Conservation (phyloP, 345 rosid genomes). For the Gossypium mustelinum region DNA sequence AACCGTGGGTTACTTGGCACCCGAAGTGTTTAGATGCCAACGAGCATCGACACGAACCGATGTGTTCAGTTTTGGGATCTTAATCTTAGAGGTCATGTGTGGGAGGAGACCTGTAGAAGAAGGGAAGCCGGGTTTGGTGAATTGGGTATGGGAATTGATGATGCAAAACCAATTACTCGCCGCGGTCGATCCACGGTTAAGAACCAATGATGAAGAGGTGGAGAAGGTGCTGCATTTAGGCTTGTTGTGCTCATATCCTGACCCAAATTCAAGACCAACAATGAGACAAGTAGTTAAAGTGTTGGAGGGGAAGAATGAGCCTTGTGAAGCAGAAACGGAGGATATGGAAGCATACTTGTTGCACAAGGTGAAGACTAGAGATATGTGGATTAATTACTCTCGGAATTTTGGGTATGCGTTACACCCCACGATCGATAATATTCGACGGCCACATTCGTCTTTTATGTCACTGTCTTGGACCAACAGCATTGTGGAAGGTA, state of each 20-base stretch:
- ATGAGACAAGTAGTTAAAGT: slow-evolving; percentile 76
- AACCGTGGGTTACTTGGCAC: slow-evolving; percentile 74
- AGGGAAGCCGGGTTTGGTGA: slow-evolving; percentile 40
- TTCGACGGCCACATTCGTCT: slow-evolving; percentile 32
- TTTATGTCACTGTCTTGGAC: slow-evolving; percentile 44
- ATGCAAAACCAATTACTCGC: slow-evolving; percentile 33
- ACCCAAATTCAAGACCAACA: slow-evolving; percentile 45
- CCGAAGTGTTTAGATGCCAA: slow-evolving; percentile 48
- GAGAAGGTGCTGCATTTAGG: slow-evolving; percentile 55
- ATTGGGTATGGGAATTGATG: slow-evolving; percentile 40
- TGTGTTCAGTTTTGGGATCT: slow-evolving; percentile 47
- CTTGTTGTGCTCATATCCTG: slow-evolving; percentile 56
- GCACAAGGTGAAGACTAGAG: slow-evolving; percentile 24
- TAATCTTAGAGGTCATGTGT: slow-evolving; percentile 52
- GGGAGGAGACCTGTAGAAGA: slow-evolving; percentile 51
- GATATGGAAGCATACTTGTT: slow-evolving; percentile 50
- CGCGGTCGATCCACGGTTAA: slow-evolving; percentile 45
- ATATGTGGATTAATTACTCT: slow-evolving; percentile 32
- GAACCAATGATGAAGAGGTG: slow-evolving; percentile 32
- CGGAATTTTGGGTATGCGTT: slow-evolving; percentile 16
- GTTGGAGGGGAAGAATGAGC: slow-evolving; percentile 46
- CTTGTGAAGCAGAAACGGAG: slow-evolving; percentile 41
- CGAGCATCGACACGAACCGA: slow-evolving; percentile 43
- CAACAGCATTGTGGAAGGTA: slow-evolving; percentile 30
- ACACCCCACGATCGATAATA: slow-evolving; percentile 49